A percentile compares a stretch with the other conserved stretches of the same genome.
phyloP scores from a whole-genome alignment of 1,139 yeast genomes.

The Zygoascus meyerae region DNA sequence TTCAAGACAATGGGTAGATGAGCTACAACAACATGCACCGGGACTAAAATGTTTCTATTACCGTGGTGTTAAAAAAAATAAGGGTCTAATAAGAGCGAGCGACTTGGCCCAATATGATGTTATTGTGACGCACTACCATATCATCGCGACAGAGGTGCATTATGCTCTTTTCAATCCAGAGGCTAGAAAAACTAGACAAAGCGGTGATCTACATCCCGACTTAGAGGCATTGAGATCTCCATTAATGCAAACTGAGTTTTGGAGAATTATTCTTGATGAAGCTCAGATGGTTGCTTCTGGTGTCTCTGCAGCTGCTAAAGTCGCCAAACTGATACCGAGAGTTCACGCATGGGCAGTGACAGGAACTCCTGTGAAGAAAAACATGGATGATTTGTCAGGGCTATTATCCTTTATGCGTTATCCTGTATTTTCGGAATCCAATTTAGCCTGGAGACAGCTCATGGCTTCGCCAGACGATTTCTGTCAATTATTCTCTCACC shows the following conservation, averaged over 20 bases:
- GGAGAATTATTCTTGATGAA: conserved; percentile 88
- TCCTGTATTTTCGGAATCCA: conserved; percentile 50
- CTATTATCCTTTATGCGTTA: conserved; percentile 60
- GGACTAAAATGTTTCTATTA: conserved; percentile 55
- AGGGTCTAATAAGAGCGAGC: conserved; percentile 28
- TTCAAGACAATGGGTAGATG: conserved; percentile 76
- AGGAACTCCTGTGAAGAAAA: conserved; percentile 80
- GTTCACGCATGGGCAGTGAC: conserved; percentile 95
- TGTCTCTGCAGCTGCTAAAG: conserved; percentile 68
- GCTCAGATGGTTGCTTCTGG: conserved; percentile 86
- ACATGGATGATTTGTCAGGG: conserved; percentile 62
- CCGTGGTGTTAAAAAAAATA: conserved; percentile 44
- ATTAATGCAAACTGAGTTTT: conserved; percentile 73
- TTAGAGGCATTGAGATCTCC: conserved; percentile 51
- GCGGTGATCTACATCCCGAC: conserved; percentile 11
- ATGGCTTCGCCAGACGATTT: conserved; percentile 39
- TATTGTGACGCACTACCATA: conserved; percentile 73
- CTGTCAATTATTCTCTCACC: conserved; percentile 39
- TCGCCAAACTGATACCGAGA: conserved; percentile 74
- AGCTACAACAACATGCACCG: conserved; percentile 55
- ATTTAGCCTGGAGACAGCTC: conserved; percentile 30
- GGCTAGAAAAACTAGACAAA: conserved; percentile 15
- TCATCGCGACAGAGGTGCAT: conserved; percentile 70
- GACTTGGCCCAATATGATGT: conserved; percentile 56
- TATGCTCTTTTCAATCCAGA: conserved; percentile 64